These are phyloP conservation scores for Lentithecium fluviatile DNA, from an alignment of 495 filamentous ascomycete genomes.

Conservation along the genomic window DNA sequence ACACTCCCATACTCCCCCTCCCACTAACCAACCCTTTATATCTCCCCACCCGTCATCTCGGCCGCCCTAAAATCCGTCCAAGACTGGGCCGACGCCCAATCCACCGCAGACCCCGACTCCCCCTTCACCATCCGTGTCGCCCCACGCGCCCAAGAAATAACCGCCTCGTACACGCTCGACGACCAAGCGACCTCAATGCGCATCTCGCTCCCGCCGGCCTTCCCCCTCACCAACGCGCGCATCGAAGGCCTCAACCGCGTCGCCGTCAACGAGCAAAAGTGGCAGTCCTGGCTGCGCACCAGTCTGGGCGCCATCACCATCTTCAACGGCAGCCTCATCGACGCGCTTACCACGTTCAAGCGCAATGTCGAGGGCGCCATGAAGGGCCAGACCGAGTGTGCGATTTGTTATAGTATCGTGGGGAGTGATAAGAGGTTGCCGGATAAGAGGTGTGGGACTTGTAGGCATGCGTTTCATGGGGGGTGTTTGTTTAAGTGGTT, in stretches of 20 bases:
- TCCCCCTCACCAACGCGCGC: slow-evolving; percentile 74
- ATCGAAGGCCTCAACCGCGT: slow-evolving; percentile 78
- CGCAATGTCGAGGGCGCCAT: slow-evolving; percentile 80
- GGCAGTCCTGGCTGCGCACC: slow-evolving; percentile 77
- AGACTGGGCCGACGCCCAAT: slow-evolving; percentile 60
- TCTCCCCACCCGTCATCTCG: slow-evolving; percentile 76
- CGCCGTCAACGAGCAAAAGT: slow-evolving; percentile 82
- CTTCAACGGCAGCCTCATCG: slow-evolving; percentile 79
- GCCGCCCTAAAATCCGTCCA: slow-evolving; percentile 68
- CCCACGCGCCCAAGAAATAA: slow-evolving; percentile 67
- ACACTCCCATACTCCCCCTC: background rate
- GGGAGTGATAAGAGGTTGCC: slow-evolving; percentile 82
- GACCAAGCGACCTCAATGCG: slow-evolving; percentile 77
- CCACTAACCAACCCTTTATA: slow-evolving; percentile 36
- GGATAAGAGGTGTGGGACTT: slow-evolving; percentile 86
- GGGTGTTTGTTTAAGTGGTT: slow-evolving; percentile 95
- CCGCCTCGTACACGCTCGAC: slow-evolving; percentile 80
- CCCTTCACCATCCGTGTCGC: slow-evolving; percentile 71
- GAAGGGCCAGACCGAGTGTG: slow-evolving; percentile 92
- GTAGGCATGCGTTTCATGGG: slow-evolving; percentile 90
- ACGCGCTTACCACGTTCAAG: slow-evolving; percentile 79
- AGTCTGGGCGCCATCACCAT: slow-evolving; percentile 94
- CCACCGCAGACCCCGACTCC: slow-evolving; percentile 64
- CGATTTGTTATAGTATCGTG: slow-evolving; percentile 95
- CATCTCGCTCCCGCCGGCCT: slow-evolving; percentile 73